phyloP scores from a whole-genome alignment of 331 rosid species.

The Erythrophleum ivorense region DNA sequence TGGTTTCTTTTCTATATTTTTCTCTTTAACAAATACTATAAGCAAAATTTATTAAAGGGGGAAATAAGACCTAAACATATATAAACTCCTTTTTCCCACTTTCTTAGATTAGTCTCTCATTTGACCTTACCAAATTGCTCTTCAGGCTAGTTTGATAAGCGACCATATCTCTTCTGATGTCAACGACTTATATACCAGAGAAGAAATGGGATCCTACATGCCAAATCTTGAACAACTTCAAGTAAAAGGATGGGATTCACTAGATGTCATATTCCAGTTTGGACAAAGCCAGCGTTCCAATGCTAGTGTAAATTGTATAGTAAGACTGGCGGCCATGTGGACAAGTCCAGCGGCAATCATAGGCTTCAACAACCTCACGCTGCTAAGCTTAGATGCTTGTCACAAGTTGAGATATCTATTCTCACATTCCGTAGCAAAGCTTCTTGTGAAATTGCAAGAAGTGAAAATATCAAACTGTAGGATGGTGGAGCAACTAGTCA shows the following conservation, averaged over 20 bases:
- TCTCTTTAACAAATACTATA: not conserved
- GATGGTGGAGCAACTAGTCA: conserved; percentile 33
- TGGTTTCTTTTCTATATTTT: not conserved
- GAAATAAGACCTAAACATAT: not conserved
- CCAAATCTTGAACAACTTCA: conserved; percentile 37
- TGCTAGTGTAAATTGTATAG: conserved; percentile 5
- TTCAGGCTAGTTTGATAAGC: conserved; percentile 14
- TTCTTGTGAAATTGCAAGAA: conserved; percentile 37
- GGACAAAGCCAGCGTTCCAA: conserved; percentile 14
- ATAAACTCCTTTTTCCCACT: not conserved
- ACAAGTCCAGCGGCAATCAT: conserved; percentile 3
- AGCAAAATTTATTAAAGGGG: not conserved
- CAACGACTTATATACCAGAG: not conserved
- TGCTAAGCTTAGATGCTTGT: conserved; percentile 16
- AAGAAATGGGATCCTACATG: conserved; percentile 18
- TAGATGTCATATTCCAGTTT: conserved; percentile 23
- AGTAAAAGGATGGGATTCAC: conserved; percentile 37
- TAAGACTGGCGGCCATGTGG: not conserved
- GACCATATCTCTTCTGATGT: conserved; percentile 1
- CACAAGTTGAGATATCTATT: conserved; percentile 33
- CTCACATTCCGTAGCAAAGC: conserved; percentile 39
- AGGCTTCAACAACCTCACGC: conserved; percentile 31
- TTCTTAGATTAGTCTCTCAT: not conserved
- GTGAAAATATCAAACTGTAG: conserved; percentile 31
- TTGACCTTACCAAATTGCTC: not conserved